These are phyloP conservation scores for Myriosclerotinia scirpicola DNA, from an alignment of 2,329 filamentous ascomycete genomes.

Conservation along the genomic window DNA sequence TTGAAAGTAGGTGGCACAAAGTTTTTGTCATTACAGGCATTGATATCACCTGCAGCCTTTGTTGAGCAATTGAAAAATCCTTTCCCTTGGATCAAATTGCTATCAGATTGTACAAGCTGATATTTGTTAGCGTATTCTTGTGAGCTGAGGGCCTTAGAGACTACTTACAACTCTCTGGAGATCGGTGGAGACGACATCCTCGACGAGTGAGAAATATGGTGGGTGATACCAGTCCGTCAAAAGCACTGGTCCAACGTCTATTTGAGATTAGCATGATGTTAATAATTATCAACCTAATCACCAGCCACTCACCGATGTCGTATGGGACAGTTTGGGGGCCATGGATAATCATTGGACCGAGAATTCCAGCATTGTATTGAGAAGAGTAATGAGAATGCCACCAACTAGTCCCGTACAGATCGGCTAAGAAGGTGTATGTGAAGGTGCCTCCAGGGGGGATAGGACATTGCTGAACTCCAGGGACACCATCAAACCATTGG, in stretches of 20 bases:
- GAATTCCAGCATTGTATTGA: slow-evolving; percentile 54
- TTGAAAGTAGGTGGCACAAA: slow-evolving; percentile 37
- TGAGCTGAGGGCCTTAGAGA: not conserved
- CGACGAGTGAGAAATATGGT: slow-evolving; percentile 49
- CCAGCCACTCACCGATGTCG: slow-evolving; percentile 48
- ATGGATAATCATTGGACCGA: slow-evolving; percentile 61
- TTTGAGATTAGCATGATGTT: not conserved
- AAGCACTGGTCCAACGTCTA: slow-evolving; percentile 53
- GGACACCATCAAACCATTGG: slow-evolving; percentile 45
- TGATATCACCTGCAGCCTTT: slow-evolving; percentile 14
- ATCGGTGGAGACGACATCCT: slow-evolving; percentile 42
- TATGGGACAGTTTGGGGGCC: slow-evolving; percentile 58
- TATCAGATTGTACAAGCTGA: slow-evolving; percentile 34
- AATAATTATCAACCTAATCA: not conserved
- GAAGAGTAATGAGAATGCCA: slow-evolving; percentile 60
- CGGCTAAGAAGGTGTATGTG: slow-evolving; percentile 35
- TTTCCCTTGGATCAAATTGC: slow-evolving; percentile 39
- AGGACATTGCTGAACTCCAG: slow-evolving; percentile 61
- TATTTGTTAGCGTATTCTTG: not conserved
- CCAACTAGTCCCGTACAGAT: slow-evolving; percentile 43
- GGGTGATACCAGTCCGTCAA: slow-evolving; percentile 44
- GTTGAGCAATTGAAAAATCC: slow-evolving; percentile 32
- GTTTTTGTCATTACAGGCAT: slow-evolving; percentile 28
- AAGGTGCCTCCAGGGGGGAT: slow-evolving; percentile 50
- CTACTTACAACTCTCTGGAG: slow-evolving; percentile 9